phyloP scores from a whole-genome alignment of 176 grass and related monocot species.

The Eragrostis nindensis region DNA sequence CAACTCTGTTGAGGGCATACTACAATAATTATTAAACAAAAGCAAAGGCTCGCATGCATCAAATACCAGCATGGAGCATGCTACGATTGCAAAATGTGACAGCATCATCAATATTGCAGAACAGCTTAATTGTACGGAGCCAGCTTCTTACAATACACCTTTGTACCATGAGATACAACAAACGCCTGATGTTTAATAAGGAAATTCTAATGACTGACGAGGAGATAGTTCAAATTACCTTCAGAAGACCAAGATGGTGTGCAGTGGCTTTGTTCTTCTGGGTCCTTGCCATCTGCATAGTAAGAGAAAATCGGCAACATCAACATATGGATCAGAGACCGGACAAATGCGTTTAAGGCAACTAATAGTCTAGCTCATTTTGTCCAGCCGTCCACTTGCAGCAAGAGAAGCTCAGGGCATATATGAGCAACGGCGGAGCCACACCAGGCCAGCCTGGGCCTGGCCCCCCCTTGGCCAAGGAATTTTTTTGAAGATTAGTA shows the following conservation, averaged over 20 bases:
- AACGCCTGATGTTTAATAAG: neutral
- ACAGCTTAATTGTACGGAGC: slow-evolving; percentile 4
- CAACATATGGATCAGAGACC: slow-evolving; percentile 5
- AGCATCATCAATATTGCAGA: neutral
- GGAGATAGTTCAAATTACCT: slow-evolving; percentile 51
- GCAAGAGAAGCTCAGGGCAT: neutral
- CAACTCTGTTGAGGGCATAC: neutral
- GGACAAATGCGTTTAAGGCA: neutral
- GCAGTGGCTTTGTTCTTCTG: slow-evolving; percentile 99
- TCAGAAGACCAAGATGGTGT: slow-evolving; percentile 95
- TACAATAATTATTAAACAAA: neutral
- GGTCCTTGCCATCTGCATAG: slow-evolving; percentile 82
- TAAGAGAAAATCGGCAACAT: slow-evolving; percentile 4
- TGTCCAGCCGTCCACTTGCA: neutral
- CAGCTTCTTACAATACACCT: neutral
- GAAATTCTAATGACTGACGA: neutral
- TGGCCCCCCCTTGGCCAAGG: no score
- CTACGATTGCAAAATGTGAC: neutral
- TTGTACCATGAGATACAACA: neutral
- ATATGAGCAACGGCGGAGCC: neutral
- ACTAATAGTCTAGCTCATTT: no score
- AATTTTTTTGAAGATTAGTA: no score
- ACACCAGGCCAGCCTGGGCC: no score
- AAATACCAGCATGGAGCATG: neutral
- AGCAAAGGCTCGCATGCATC: neutral